phyloP scores from a whole-genome alignment of 441 rosid species.

The Mallotus repandus region DNA sequence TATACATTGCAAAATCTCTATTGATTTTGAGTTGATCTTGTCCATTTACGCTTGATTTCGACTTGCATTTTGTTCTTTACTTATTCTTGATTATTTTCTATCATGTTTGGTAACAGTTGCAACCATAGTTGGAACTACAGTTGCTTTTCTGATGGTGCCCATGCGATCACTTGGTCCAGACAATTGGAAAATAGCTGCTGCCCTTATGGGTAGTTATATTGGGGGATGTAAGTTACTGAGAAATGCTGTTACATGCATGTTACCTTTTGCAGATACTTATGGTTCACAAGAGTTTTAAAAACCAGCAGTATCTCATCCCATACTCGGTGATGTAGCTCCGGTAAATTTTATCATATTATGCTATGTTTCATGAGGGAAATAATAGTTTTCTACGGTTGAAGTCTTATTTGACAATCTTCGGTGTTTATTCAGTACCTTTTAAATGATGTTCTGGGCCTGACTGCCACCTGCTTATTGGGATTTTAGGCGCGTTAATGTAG shows the following conservation, averaged over 20 bases:
- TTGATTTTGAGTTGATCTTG: conserved; percentile 23
- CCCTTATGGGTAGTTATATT: conserved; percentile 82
- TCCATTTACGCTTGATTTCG: conserved; percentile 26
- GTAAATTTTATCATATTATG: not conserved
- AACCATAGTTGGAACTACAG: conserved; percentile 59
- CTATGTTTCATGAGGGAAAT: not conserved
- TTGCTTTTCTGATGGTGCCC: conserved; percentile 68
- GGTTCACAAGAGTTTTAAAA: not conserved
- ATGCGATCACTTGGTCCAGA: conserved; percentile 89
- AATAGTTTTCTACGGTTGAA: not conserved
- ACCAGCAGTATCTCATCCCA: not conserved
- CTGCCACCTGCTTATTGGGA: not conserved
- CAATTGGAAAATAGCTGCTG: conserved; percentile 88
- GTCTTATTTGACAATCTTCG: not conserved
- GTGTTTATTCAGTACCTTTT: not conserved
- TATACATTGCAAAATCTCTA: conserved; percentile 22
- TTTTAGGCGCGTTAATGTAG: not conserved
- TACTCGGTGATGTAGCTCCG: not conserved
- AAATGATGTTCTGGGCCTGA: not conserved
- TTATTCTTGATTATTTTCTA: not conserved
- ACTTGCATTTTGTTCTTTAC: not conserved
- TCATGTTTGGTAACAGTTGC: conserved; percentile 44
- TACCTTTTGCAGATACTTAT: not conserved
- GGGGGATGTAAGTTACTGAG: conserved; percentile 70
- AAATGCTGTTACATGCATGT: not conserved